These are phyloP conservation scores for Trypanosoma congolense DNA, from an alignment of 208 protist species.

Conservation along the genomic window DNA sequence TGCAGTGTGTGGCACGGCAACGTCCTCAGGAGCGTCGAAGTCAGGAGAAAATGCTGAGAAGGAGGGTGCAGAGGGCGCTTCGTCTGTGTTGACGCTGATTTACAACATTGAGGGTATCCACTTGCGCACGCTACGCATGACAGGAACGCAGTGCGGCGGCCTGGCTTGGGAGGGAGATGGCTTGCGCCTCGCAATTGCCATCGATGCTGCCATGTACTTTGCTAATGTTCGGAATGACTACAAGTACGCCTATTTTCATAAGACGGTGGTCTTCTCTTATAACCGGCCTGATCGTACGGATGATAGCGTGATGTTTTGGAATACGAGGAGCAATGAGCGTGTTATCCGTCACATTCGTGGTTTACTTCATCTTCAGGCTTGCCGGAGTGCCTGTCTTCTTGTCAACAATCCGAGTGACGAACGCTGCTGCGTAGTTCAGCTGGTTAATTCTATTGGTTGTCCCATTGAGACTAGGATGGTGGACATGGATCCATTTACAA, in stretches of 20 bases:
- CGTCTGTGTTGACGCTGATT: constrained; percentile 90
- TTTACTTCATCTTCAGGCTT: constrained; percentile 70
- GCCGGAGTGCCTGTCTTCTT: constrained; percentile 86
- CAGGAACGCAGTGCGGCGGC: constrained; percentile 76
- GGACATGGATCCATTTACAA: constrained; percentile 84
- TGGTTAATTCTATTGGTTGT: constrained; percentile 94
- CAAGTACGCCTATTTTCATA: constrained; percentile 92
- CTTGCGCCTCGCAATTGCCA: constrained; percentile 91
- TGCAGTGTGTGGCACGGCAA: constrained; percentile 75
- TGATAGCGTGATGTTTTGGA: constrained; percentile 94
- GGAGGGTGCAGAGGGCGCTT: neutral
- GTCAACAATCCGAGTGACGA: constrained; percentile 63
- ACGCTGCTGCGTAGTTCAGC: constrained; percentile 74
- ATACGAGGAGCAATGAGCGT: constrained; percentile 89
- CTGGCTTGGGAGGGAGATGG: constrained; percentile 93
- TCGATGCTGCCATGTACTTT: constrained; percentile 96
- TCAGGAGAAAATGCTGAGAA: neutral
- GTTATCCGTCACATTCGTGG: constrained; percentile 86
- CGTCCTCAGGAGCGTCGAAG: constrained; percentile 16
- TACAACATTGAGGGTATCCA: constrained; percentile 89
- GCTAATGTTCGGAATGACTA: constrained; percentile 95
- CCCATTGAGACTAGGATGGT: constrained; percentile 91
- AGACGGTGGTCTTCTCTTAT: constrained; percentile 92
- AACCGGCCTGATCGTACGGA: constrained; percentile 87
- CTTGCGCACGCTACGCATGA: constrained; percentile 89